Evolutionary conservation across 352 stramenopile genomes (phyloP), one percentile per base, ranked within the genome.

Genomic region (Globisporangium spiculum): DNA sequence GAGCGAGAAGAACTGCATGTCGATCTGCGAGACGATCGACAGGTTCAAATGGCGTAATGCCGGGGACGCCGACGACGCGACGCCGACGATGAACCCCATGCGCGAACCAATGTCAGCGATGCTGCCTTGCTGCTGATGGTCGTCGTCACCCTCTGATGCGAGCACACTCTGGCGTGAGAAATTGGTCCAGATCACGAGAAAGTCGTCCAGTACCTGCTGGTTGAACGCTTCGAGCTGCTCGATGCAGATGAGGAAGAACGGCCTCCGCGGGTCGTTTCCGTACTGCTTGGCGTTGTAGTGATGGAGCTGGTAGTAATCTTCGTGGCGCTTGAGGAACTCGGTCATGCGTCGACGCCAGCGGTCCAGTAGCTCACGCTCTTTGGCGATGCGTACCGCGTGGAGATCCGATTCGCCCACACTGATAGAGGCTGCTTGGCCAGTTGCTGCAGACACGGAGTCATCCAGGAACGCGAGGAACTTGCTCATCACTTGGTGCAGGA

Each of bases 1-100:
- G 5, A 94, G 73, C 18, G 78, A 77, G 65, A 93, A 94, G 44
- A 94, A 93, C 65, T 93, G 81, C 57, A 93, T 68, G 53, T 93
- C 84, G 5, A 96, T 60, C 3, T 73, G 66, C 18, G 77, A 78
- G 0, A 78, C 80, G 6, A 92, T 69, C 8, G 75, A 76, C 12
- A 89, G 44, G n/a, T 87, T 77, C 8, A 96, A 69, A n/a, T 81
- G 79, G 18, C 84, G 80, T 7, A 94, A 74, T 3, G 83, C 80
- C 20, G 81, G 88, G 0, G 85, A 94, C 5, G 84, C 82, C 0
- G 79, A 76, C 0, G 87, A 90, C 22, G 84, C 83, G 6, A 94
- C 79, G 12, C 88, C 88, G 54, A 94, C 66, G 1, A 94, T 76
- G 22, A 93, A 81, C 0, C 85, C 87, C 8, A 94, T 48, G 2